Conservation (phyloP, 1,284 basidiomycete genomes). For the Malassezia pachydermatis region DNA sequence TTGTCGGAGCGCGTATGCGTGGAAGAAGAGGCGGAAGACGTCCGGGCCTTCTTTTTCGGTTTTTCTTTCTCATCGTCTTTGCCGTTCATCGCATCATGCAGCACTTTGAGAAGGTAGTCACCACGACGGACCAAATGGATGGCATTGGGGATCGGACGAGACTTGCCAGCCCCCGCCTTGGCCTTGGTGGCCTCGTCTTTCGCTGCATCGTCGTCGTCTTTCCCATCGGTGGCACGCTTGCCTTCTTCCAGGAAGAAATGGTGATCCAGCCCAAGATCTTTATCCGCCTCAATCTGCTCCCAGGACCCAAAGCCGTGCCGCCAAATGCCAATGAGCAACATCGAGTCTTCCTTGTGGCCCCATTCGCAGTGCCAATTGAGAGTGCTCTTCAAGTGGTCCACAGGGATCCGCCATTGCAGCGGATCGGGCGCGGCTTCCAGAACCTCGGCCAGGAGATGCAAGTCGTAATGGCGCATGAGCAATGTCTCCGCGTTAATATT, state of each 20-base stretch:
- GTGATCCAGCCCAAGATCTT: constrained; percentile 68
- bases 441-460: constrained; percentile 70
- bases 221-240: constrained; percentile 49
- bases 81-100: constrained; percentile 59
- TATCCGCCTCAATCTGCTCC: constrained; percentile 87
- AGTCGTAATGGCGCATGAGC: constrained; percentile 75
- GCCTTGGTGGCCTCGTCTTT: constrained; percentile 32
- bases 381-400: constrained; percentile 83
- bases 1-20: constrained; percentile 9
- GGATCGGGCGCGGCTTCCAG: constrained; percentile 56
- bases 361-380: constrained; percentile 93
- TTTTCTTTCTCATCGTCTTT: neutral
- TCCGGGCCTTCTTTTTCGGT: constrained; percentile 17
- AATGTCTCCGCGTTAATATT: constrained; percentile 98
- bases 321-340: constrained; percentile 86
- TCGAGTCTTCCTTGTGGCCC: constrained; percentile 83
- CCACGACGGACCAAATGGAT: constrained; percentile 90
- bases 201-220: constrained; percentile 47
- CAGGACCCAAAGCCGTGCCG: constrained; percentile 91
- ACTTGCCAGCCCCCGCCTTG: constrained; percentile 27
- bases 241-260: constrained; percentile 97
- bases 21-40: constrained; percentile 20
- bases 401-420: constrained; percentile 73
- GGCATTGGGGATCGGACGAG: constrained; percentile 39
- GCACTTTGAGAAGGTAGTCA: constrained; percentile 78